Conservation (phyloP, 1,284 basidiomycete species). For the Rhodofomes roseus region DNA sequence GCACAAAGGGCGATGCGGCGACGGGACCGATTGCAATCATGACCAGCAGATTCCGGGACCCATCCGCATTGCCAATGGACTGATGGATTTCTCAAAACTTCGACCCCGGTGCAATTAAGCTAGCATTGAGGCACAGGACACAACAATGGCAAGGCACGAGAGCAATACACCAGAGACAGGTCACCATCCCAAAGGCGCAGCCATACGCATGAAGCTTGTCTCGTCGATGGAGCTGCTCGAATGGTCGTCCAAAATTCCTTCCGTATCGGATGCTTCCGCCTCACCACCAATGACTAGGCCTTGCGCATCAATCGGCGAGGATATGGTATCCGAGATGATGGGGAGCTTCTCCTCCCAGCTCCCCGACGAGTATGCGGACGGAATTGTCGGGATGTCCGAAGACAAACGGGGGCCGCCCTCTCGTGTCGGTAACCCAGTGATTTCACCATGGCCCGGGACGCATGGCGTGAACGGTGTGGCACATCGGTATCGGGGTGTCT, state of each 20-base stretch:
- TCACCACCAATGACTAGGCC: not conserved
- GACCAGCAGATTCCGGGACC: not conserved
- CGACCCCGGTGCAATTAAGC: no score
- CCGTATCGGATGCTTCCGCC: not conserved
- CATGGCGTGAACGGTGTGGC: not conserved
- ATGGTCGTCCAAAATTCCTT: not conserved
- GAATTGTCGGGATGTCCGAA: not conserved
- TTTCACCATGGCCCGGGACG: not conserved
- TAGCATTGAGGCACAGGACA: no score
- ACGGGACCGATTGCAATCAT: not conserved
- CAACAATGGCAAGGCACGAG: no score
- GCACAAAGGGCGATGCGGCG: no score
- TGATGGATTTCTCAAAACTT: no score
- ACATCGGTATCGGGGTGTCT: not conserved
- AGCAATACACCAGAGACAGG: not conserved
- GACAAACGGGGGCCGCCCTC: not conserved
- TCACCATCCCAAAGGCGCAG: not conserved
- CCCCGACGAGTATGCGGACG: conserved; percentile 5
- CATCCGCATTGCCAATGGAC: no score
- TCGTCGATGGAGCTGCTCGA: not conserved
- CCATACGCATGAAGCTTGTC: not conserved
- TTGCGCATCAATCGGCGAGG: not conserved
- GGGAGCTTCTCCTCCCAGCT: conserved; percentile 1
- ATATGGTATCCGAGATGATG: not conserved
- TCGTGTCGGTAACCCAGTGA: not conserved